Evolutionary conservation across 192 early-diverging fungal genomes (phyloP).

Genomic region (Gaertneriomyces semiglobifer): DNA sequence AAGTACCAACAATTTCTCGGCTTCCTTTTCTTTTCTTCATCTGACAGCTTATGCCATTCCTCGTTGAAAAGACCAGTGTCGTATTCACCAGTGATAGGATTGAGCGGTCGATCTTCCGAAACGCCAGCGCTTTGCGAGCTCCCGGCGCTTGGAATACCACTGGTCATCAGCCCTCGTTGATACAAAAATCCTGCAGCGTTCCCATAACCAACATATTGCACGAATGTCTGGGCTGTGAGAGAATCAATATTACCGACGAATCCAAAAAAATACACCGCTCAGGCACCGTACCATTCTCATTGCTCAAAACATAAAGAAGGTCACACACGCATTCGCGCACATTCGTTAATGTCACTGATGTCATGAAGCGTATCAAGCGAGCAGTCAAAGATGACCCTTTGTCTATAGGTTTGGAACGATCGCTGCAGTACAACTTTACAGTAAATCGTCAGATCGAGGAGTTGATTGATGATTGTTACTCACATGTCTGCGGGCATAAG

Average conservation of each 20-base stretch:
- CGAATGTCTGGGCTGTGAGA: slow-evolving; percentile 56
- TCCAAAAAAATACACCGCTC: neutral
- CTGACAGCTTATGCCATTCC: slow-evolving; percentile 81
- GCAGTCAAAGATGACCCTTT: slow-evolving; percentile 58
- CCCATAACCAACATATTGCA: slow-evolving; percentile 82
- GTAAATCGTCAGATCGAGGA: neutral
- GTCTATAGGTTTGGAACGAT: slow-evolving; percentile 68
- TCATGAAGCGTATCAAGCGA: slow-evolving; percentile 68
- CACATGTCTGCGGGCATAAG: slow-evolving; percentile 71
- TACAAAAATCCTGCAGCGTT: slow-evolving; percentile 90
- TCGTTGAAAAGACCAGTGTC: slow-evolving; percentile 29
- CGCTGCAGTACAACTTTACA: slow-evolving; percentile 40
- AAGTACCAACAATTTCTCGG: slow-evolving; percentile 85
- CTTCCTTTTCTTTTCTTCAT: slow-evolving; percentile 94
- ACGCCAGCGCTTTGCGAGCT: slow-evolving; percentile 1
- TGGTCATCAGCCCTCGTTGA: slow-evolving; percentile 52
- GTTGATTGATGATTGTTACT: slow-evolving; percentile 15
- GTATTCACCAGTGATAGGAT: slow-evolving; percentile 90
- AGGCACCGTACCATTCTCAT: slow-evolving; percentile 59
- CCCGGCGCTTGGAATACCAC: slow-evolving; percentile 1
- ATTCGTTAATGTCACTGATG: slow-evolving; percentile 58
- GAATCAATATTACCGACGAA: neutral
- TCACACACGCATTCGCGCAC: slow-evolving; percentile 59
- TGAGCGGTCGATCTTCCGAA: slow-evolving; percentile 41
- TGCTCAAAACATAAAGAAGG: slow-evolving; percentile 64